Percentiles rank a stretch among this genome's conserved stretches.
phyloP scores from a whole-genome alignment of 208 protist species.

The Plasmodiophora brassicae region DNA sequence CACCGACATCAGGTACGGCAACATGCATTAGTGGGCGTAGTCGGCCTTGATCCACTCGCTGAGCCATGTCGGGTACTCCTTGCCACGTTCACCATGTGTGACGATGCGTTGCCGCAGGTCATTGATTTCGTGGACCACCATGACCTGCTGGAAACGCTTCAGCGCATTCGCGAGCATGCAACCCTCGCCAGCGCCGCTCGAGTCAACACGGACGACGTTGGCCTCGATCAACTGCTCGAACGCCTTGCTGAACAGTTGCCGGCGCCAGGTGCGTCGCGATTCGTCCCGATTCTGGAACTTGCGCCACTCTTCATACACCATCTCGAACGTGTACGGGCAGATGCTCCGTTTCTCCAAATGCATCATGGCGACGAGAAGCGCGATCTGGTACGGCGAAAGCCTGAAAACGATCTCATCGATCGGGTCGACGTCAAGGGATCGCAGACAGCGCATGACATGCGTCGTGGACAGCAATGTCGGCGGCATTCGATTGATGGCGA shows the following conservation, averaged over 20 bases:
- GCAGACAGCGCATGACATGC: too few species aligned
- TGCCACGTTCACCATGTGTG: too few species aligned
- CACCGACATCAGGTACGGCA: too few species aligned
- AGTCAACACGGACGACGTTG: not conserved
- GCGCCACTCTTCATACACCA: not conserved
- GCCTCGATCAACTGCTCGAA: not conserved
- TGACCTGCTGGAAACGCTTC: not conserved
- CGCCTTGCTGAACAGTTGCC: not conserved
- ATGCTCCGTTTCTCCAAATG: not conserved
- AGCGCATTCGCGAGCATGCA: not conserved
- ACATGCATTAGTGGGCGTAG: too few species aligned
- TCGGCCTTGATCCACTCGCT: not conserved
- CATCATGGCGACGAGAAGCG: not conserved
- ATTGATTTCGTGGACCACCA: not conserved
- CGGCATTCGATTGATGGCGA: too few species aligned
- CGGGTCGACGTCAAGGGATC: too few species aligned
- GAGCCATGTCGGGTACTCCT: not conserved
- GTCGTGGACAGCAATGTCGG: too few species aligned
- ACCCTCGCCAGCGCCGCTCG: not conserved
- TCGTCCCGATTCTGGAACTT: not conserved
- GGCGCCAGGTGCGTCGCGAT: not conserved
- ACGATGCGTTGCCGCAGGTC: not conserved
- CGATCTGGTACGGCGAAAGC: not conserved
- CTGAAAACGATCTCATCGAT: too few species aligned
- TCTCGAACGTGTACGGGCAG: slow-evolving; percentile 4